Conservation (phyloP, 345 rosid species). For the Erodium maritimum region DNA sequence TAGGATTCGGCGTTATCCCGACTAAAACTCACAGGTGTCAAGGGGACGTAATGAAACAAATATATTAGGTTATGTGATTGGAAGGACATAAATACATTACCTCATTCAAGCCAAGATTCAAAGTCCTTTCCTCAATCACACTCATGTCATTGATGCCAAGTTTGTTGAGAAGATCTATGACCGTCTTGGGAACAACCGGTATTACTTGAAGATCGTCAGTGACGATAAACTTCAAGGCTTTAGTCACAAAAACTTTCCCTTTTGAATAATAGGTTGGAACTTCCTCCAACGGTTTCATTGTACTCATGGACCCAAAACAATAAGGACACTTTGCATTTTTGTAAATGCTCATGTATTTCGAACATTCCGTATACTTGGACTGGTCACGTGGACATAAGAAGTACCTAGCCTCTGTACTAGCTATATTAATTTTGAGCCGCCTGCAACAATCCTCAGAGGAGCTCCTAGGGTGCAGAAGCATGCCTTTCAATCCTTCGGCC, state of each 20-base stretch:
- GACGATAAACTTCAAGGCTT: constrained; percentile 13
- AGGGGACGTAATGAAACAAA: too few species aligned
- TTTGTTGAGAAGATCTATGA: constrained; percentile 7
- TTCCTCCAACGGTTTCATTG: not conserved
- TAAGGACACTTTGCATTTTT: constrained; percentile 1
- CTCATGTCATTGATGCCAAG: constrained; percentile 11
- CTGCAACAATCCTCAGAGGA: constrained; percentile 5
- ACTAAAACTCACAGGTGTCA: too few species aligned
- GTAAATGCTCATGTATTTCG: not conserved
- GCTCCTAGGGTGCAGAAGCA: constrained; percentile 14
- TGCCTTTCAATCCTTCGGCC: constrained; percentile 5
- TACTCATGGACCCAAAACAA: not conserved
- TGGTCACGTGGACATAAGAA: constrained; percentile 11
- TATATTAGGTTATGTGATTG: too few species aligned
- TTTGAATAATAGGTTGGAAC: not conserved
- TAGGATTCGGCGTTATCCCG: too few species aligned
- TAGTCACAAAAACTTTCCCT: constrained; percentile 8
- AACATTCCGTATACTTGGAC: not conserved
- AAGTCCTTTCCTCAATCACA: constrained; percentile 9
- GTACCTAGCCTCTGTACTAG: constrained; percentile 8
- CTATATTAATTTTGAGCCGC: constrained; percentile 3
- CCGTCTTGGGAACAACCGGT: constrained; percentile 11
- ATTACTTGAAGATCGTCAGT: constrained; percentile 16
- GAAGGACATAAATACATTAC: not conserved
- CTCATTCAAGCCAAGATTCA: constrained; percentile 10